A percentile compares a stretch with the other conserved stretches of the same genome.
Conservation (phyloP, 257 asterid species). For the Scutellaria minor region DNA sequence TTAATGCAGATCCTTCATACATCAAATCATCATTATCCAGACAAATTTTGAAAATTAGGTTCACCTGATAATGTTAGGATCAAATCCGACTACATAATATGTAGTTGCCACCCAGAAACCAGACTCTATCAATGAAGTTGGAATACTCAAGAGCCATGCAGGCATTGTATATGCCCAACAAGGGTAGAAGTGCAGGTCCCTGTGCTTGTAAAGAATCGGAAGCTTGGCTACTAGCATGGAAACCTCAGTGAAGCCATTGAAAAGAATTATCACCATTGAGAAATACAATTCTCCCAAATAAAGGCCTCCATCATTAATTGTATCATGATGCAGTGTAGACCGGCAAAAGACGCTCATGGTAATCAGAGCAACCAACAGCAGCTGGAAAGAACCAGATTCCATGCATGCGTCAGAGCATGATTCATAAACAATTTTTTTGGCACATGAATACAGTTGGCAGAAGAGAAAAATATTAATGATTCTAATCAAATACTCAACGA, state of each 20-base stretch:
- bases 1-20: slow-evolving; percentile 30
- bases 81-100: slow-evolving; percentile 87
- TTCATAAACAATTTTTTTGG: slow-evolving; percentile 20
- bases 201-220: slow-evolving; percentile 89
- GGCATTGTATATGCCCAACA: slow-evolving; percentile 95
- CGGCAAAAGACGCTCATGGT: slow-evolving; percentile 97
- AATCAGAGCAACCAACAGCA: slow-evolving; percentile 80
- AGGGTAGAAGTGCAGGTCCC: slow-evolving; percentile 91
- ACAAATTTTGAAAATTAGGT: slow-evolving; percentile 24
- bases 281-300: slow-evolving; percentile 84
- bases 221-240: slow-evolving; percentile 93
- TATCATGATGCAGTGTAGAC: slow-evolving; percentile 75
- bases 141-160: slow-evolving; percentile 87
- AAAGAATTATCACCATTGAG: slow-evolving; percentile 88
- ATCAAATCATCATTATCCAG: slow-evolving; percentile 21
- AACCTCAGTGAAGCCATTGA: slow-evolving; percentile 95
- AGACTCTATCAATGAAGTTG: slow-evolving; percentile 82
- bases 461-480: slow-evolving; percentile 2
- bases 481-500: slow-evolving; percentile 31
- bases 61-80: slow-evolving; percentile 87
- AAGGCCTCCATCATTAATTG: slow-evolving; percentile 88
- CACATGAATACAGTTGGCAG: background rate
- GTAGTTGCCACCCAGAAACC: slow-evolving; percentile 94
- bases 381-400: slow-evolving; percentile 56
- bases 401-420: slow-evolving; percentile 28